A percentile compares a stretch with the other conserved stretches of the same genome.
phyloP scores from a whole-genome alignment of 257 asterid species.

The Petrea volubilis region DNA sequence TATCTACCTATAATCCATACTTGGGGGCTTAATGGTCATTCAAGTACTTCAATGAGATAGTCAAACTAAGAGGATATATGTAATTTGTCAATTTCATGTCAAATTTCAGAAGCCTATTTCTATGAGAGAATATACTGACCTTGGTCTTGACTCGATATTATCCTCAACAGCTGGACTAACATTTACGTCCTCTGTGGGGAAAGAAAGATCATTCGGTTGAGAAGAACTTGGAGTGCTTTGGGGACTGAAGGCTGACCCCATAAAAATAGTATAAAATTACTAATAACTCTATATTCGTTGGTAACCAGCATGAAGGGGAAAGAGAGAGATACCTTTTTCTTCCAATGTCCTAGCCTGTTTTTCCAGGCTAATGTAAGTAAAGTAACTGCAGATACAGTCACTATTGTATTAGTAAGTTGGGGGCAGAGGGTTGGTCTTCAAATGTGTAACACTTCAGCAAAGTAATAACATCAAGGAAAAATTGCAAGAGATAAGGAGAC shows the following conservation, averaged over 20 bases:
- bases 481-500: background rate
- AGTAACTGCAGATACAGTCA: constrained; percentile 52
- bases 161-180: constrained; percentile 26
- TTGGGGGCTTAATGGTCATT: background rate
- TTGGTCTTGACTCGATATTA: constrained; percentile 39
- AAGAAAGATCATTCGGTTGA: constrained; percentile 9
- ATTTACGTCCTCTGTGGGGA: constrained; percentile 39
- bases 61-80: background rate
- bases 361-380: constrained; percentile 72
- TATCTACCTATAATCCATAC: background rate
- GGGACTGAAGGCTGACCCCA: background rate
- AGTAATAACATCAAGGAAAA: background rate
- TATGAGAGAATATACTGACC: constrained; percentile 42
- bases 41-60: background rate
- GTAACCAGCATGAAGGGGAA: constrained; percentile 2
- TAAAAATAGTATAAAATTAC: background rate
- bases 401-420: constrained; percentile 3
- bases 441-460: background rate
- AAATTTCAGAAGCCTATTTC: background rate
- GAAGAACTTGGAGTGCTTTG: background rate
- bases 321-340: constrained; percentile 41
- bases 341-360: constrained; percentile 66
- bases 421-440: background rate
- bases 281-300: background rate
- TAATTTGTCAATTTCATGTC: constrained; percentile 13